Evolutionary conservation across 139 green algal species (phyloP), one percentile per base, ranked within the genome.

Genomic region (Chlorella vulgaris): DNA sequence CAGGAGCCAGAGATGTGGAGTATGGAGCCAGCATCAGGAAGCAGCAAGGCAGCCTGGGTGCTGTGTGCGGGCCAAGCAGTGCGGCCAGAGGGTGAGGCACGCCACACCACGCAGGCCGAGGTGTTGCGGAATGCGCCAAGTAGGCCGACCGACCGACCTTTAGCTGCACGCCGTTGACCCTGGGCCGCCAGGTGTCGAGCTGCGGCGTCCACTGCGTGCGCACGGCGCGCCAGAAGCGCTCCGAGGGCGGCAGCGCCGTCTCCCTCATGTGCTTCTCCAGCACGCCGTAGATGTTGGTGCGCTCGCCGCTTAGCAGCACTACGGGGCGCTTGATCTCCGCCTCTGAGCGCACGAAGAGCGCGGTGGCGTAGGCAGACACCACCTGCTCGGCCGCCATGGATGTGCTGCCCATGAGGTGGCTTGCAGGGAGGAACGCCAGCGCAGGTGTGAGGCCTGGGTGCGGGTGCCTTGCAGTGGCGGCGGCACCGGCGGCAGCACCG

Each of bases 121-220:
- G 31, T 18, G 19, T 21, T 5, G 62, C 2, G 13, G 62, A 43
- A 29, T 18, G 61, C 26, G 61, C 61, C 38, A 10, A 33, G 26
- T 3, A 68, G 26, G 61, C 26, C 28, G 31, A 7, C 63, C 31
- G 1, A 21, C 42, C 0, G 39, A 92, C 88, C 62, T 93, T 93
- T 29, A 93, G 85, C 84, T 93, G 89, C 8, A 83, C 74, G 26
- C 89, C 87, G 58, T 93, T 86, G 13, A 93, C 89, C 7, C 89
- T 76, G 3, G 89, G 89, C 28, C 89, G 81, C 89, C 89, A 93
- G 39, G 89, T 93, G 15, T 92, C 89, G n/a, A 93, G 68, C 31
- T 76, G 55, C 40, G 85, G 77, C 24, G 76, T 80, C 53, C 76
- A 82, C 77, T 84, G 58, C 0, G 43, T 81, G 69, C 68, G 74